Conservation (phyloP, 352 stramenopile species). For the Pythium sukuiense region DNA sequence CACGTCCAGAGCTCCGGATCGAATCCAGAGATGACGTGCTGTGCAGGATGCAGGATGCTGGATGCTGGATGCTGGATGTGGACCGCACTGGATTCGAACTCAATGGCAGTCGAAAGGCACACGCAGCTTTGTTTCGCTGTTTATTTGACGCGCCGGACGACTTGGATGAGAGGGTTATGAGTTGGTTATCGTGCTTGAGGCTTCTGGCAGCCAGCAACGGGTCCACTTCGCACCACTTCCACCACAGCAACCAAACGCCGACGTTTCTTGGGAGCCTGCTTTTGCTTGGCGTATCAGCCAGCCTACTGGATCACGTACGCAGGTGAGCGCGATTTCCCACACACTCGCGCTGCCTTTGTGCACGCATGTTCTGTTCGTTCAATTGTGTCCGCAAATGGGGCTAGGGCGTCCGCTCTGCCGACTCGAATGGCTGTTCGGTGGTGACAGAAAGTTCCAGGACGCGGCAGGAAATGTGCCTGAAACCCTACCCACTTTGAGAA, state of each 20-base stretch:
- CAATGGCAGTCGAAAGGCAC: background rate
- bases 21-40: conserved; percentile 1
- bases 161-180: background rate
- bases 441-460: conserved; percentile 5
- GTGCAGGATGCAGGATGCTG: background rate
- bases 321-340: conserved; percentile 3
- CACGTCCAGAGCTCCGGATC: conserved; percentile 8
- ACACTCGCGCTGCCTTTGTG: background rate
- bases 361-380: conserved; percentile 7
- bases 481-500: conserved; percentile 9
- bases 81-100: background rate
- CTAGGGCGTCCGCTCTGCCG: conserved; percentile 7
- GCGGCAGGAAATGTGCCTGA: background rate
- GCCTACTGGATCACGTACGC: background rate
- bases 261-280: conserved; percentile 1
- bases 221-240: background rate
- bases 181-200: background rate
- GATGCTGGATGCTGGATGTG: background rate
- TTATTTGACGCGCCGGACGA: background rate
- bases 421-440: conserved; percentile 1
- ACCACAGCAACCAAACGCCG: background rate
- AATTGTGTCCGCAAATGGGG: conserved; percentile 13
- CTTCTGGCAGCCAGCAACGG: background rate
- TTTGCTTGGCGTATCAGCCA: conserved; percentile 2
- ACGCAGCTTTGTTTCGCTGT: background rate